Conservation (phyloP, 2,329 filamentous ascomycete species). For the Fusarium chlamydosporum region DNA sequence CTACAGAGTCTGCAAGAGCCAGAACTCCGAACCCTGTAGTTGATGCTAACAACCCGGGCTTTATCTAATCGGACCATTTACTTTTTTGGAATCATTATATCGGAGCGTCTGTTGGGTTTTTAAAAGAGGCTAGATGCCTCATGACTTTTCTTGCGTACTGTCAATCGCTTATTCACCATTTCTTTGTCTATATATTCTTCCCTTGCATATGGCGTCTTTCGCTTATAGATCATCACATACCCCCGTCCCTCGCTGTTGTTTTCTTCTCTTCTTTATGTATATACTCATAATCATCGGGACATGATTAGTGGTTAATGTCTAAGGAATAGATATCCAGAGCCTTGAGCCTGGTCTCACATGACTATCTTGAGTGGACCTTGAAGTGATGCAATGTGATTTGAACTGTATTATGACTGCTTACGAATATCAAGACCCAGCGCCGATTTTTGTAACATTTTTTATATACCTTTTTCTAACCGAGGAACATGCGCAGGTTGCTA, state of each 20-base stretch:
- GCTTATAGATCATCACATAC: slow-evolving; percentile 45
- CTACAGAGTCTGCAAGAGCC: slow-evolving; percentile 18
- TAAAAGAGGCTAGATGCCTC: slow-evolving; percentile 24
- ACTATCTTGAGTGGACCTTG: slow-evolving; percentile 1
- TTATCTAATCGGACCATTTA: slow-evolving; percentile 36
- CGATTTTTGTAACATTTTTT: slow-evolving; percentile 9
- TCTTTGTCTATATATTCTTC: slow-evolving; percentile 12
- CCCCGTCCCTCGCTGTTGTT: slow-evolving; percentile 31
- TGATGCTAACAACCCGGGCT: slow-evolving; percentile 47
- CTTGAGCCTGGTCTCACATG: slow-evolving; percentile 28
- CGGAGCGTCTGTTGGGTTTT: slow-evolving; percentile 25
- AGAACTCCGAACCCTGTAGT: slow-evolving; percentile 45
- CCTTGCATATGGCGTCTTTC: slow-evolving; percentile 34
- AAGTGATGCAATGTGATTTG: background rate
- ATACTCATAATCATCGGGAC: slow-evolving; percentile 40
- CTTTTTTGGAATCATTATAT: slow-evolving; percentile 13
- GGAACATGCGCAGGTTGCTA: slow-evolving; percentile 82
- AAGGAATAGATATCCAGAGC: slow-evolving; percentile 36
- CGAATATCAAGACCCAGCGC: background rate
- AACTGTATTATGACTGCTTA: background rate
- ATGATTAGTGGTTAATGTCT: slow-evolving; percentile 46
- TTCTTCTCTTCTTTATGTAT: slow-evolving; percentile 24
- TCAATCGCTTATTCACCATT: slow-evolving; percentile 17
- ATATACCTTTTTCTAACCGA: slow-evolving; percentile 64
- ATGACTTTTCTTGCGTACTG: slow-evolving; percentile 33